A percentile compares a stretch with the other conserved stretches of the same genome.
Conservation (phyloP, 495 filamentous ascomycete species). For the Xylaria scruposa region DNA sequence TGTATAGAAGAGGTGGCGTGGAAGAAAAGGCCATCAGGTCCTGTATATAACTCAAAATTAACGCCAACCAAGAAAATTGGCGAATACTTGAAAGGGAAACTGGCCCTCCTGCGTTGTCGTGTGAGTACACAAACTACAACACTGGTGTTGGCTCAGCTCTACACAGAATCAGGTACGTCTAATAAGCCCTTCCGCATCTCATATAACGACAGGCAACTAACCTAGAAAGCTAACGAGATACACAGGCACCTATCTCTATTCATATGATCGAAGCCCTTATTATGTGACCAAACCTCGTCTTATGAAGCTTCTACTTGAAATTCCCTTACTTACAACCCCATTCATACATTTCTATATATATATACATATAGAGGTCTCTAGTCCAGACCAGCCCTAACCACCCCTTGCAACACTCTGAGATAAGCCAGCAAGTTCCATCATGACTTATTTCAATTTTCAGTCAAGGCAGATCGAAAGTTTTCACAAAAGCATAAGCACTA, state of each 20-base stretch:
- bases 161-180: background rate
- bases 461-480: conserved; percentile 40
- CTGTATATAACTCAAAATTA: conserved; percentile 18
- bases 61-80: conserved; percentile 11
- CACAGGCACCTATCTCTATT: too few species aligned
- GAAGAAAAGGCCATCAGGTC: background rate
- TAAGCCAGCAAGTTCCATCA: conserved; percentile 34
- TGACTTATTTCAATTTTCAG: conserved; percentile 46
- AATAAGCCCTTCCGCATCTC: background rate
- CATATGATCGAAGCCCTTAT: too few species aligned
- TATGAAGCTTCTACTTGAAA: too few species aligned
- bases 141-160: background rate
- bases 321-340: too few species aligned
- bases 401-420: conserved; percentile 47
- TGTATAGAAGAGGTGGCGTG: conserved; percentile 20
- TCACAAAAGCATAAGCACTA: background rate
- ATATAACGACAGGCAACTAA: too few species aligned
- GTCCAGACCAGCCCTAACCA: background rate
- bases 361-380: too few species aligned
- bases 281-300: too few species aligned
- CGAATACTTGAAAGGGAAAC: background rate
- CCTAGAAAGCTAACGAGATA: too few species aligned
- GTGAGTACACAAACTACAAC: background rate
- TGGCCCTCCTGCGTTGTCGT: background rate
- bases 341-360: too few species aligned